Evolutionary conservation across 805 yeast species (phyloP).

Genomic region (Sporopachydermia lactativora): DNA sequence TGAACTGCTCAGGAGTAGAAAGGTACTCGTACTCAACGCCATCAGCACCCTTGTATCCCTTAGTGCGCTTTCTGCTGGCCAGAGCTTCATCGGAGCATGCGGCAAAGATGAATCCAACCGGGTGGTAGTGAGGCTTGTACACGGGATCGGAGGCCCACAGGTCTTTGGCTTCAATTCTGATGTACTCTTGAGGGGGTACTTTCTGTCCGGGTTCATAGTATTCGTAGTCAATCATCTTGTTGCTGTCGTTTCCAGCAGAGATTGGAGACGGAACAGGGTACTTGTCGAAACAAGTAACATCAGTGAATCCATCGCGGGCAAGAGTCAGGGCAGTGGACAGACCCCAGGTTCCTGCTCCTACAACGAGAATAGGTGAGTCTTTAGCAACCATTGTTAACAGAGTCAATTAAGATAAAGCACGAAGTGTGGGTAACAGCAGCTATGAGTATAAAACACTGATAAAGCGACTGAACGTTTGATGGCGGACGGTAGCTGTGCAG

Average conservation of each 20-base stretch:
- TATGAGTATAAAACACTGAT: too few relatives aligned
- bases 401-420: too few relatives aligned
- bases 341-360: conserved; percentile 34
- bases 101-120: conserved; percentile 20
- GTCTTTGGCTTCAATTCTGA: conserved; percentile 22
- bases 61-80: conserved; percentile 6
- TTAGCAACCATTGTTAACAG: too few relatives aligned
- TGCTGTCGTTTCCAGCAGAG: conserved; percentile 28
- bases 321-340: conserved; percentile 27
- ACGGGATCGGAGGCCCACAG: conserved; percentile 21
- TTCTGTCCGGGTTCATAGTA: conserved; percentile 12
- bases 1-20: conserved; percentile 17
- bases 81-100: conserved; percentile 12
- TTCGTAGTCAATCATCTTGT: conserved; percentile 22
- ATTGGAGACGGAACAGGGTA: conserved; percentile 23
- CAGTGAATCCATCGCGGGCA: conserved; percentile 19
- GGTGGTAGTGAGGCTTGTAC: conserved; percentile 19
- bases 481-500: too few relatives aligned
- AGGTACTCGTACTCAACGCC: conserved; percentile 5
- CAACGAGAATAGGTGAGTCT: conserved; percentile 15
- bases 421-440: too few relatives aligned
- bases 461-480: too few relatives aligned
- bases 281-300: conserved; percentile 20
- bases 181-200: conserved; percentile 11
- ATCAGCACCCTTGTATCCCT: background rate